These are phyloP conservation scores for Peniophora sp. DNA, from an alignment of 1,284 basidiomycete genomes.

Conservation along the genomic window DNA sequence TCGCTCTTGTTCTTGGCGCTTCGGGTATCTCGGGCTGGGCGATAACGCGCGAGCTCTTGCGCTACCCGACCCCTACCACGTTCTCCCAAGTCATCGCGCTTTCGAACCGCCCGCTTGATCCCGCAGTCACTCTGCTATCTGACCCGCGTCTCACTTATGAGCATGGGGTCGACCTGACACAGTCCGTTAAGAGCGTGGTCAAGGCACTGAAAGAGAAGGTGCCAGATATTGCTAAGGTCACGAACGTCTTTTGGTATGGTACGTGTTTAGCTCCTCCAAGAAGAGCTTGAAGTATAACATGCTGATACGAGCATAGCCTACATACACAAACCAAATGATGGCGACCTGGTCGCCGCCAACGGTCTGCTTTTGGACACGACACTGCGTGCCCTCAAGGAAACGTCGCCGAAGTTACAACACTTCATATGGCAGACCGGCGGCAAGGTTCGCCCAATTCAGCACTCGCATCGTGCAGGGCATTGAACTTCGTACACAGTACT, in stretches of 20 bases:
- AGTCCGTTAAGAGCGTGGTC: neutral
- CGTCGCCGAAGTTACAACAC: slow-evolving; percentile 1
- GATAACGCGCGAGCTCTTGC: slow-evolving; percentile 1
- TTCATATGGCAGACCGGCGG: slow-evolving; percentile 3
- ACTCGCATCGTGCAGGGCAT: no score
- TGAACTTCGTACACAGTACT: neutral
- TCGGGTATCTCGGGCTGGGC: slow-evolving; percentile 4
- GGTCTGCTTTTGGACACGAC: neutral
- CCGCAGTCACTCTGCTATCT: neutral
- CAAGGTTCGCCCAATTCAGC: neutral
- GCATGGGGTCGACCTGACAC: slow-evolving; percentile 3
- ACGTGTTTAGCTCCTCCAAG: neutral
- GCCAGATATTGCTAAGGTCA: slow-evolving; percentile 1
- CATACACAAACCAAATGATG: neutral
- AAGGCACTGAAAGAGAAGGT: neutral
- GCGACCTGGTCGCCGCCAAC: neutral
- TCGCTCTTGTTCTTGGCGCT: slow-evolving; percentile 4
- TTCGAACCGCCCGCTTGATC: slow-evolving; percentile 3
- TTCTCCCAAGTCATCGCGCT: slow-evolving; percentile 3
- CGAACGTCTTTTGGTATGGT: slow-evolving; percentile 4
- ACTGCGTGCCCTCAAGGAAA: slow-evolving; percentile 1
- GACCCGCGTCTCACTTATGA: slow-evolving; percentile 2
- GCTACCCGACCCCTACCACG: slow-evolving; percentile 3
- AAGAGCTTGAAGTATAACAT: neutral
- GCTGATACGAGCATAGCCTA: neutral